phyloP scores from a whole-genome alignment of 257 asterid species.

The Leonotis leonurus region DNA sequence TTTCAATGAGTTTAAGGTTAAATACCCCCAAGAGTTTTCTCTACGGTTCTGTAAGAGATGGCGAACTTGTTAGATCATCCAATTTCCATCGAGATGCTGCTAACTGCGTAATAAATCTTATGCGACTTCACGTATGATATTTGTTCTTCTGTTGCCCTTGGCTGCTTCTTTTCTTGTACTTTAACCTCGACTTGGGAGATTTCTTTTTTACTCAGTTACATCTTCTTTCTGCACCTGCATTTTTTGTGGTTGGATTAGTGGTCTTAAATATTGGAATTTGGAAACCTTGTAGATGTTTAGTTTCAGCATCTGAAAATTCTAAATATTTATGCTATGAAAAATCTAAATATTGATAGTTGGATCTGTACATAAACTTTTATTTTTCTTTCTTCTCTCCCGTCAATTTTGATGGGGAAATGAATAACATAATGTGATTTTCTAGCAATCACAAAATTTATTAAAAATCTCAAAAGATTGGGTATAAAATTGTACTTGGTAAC shows the following conservation, averaged over 20 bases:
- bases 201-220: neutral
- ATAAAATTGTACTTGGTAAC: too few species aligned
- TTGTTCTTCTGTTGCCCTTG: neutral
- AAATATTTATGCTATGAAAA: too few species aligned
- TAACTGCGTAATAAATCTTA: constrained; percentile 17
- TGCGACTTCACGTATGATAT: neutral
- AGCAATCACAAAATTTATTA: too few species aligned
- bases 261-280: neutral
- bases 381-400: too few species aligned
- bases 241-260: neutral
- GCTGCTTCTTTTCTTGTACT: neutral
- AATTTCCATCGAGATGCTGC: constrained; percentile 2
- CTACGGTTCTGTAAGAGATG: neutral
- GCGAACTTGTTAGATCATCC: constrained; percentile 1
- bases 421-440: too few species aligned
- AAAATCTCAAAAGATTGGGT: too few species aligned
- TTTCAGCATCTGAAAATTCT: too few species aligned
- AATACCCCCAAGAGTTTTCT: neutral
- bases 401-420: too few species aligned
- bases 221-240: neutral
- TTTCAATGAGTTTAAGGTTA: constrained; percentile 13
- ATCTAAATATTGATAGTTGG: too few species aligned
- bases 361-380: too few species aligned
- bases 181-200: neutral
- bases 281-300: neutral